Base-by-base conservation (phyloP, 2,329 filamentous ascomycete species). In the Fusarium sp. region DNA sequence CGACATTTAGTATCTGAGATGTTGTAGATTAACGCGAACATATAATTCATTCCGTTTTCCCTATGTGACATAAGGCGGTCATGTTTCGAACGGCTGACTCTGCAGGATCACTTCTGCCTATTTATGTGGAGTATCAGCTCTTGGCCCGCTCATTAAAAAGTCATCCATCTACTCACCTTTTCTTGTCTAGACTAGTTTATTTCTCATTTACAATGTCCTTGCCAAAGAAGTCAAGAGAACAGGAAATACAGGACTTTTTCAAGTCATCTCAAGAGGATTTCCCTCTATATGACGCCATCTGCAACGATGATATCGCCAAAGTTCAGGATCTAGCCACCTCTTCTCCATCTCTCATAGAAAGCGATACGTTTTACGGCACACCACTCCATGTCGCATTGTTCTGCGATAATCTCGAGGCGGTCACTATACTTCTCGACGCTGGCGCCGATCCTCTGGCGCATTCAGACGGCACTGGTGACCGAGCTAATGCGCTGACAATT, bases 1-100 rank as follows among this genome's bases (percentile, higher is more conserved):
- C 46, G 56, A 1, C 56, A 54, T 27, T n/a, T 59, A 6, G 56
- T 59, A 7, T 41, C 56, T 5, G 56, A 59, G 35, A 59, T 59
- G 56, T 20, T 59, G 8, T 59, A 41, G 14, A 17, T 18, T 8
- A 6, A 6, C 6, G 3, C 0, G 0, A 15, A 23, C 4, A 20
- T 13, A 23, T 20, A 6, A 14, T 13, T 6, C 4, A 4, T 6
- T 7, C 10, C 13, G 20, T 7, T 23, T 41, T 9, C 26, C 30
- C 6, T 32, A 4, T 14, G 30, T 20, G 1, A 3, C 7, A 2
- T 5, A 15, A 6, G 9, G 18, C 0, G 18, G 18, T 9, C 12
- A 20, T 14, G 4, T 13, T 7, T 35, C 5, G 18, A 10, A 8
- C 17, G 42, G 44, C 44, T 46, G 26, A 26, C 10, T 30, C 15